Evolutionary conservation across 495 filamentous ascomycete genomes (phyloP).

Genomic region (Aspergillus cavernicola): DNA sequence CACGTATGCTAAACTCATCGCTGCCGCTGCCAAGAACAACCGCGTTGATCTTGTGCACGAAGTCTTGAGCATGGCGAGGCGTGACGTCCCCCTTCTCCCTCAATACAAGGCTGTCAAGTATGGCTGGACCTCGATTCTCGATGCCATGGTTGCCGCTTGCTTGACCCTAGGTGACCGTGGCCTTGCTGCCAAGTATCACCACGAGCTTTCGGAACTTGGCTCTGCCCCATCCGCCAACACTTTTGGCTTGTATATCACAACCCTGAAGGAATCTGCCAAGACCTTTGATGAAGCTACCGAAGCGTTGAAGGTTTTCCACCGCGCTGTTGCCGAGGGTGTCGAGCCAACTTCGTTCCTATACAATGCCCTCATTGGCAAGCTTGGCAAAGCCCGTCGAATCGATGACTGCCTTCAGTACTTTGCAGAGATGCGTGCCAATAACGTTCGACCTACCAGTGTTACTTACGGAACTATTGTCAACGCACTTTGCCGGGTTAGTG

Average conservation of each 20-base stretch:
- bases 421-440: constrained; percentile 88
- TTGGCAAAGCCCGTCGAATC: constrained; percentile 94
- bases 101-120: constrained; percentile 83
- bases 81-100: constrained; percentile 77
- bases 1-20: constrained; percentile 92
- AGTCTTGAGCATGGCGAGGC: constrained; percentile 78
- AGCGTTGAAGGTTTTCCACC: constrained; percentile 94
- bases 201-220: constrained; percentile 83
- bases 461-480: constrained; percentile 99
- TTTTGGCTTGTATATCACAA: constrained; percentile 97
- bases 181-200: constrained; percentile 79
- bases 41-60: constrained; percentile 79
- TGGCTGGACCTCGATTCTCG: constrained; percentile 91
- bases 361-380: constrained; percentile 96
- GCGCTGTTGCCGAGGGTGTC: constrained; percentile 88
- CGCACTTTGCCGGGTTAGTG: constrained; percentile 91
- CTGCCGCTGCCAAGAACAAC: constrained; percentile 77
- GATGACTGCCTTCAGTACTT: constrained; percentile 99
- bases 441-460: constrained; percentile 93
- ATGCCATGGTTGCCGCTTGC: constrained; percentile 93
- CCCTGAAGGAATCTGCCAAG: constrained; percentile 91
- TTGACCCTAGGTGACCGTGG: constrained; percentile 76
- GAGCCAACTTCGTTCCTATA: constrained; percentile 96
- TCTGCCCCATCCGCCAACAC: constrained; percentile 93
- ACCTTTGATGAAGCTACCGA: constrained; percentile 97